Percentiles rank a stretch among this genome's conserved stretches.
Evolutionary conservation across 1,139 yeast genomes (phyloP).

Genomic region (Saccharomyces hybrid): DNA sequence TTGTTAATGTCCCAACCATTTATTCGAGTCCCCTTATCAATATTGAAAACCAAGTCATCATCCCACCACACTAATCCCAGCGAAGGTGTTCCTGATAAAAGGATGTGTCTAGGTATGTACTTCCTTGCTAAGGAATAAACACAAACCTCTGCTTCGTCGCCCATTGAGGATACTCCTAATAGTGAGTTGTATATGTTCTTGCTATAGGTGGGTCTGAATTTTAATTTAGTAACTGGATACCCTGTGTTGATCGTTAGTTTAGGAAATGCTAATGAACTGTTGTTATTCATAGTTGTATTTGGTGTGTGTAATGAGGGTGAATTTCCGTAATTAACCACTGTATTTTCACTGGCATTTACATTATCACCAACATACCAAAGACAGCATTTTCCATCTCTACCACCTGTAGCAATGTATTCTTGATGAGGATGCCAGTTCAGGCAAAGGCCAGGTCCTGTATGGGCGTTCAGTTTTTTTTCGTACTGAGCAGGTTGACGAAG

Average conservation of each 20-base stretch:
- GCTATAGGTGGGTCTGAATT: conserved; percentile 37
- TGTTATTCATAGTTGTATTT: conserved; percentile 17
- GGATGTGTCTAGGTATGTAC: conserved; percentile 61
- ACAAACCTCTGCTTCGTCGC: conserved; percentile 67
- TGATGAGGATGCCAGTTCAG: conserved; percentile 81
- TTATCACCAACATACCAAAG: conserved; percentile 32
- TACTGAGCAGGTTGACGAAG: conserved; percentile 49
- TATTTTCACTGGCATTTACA: conserved; percentile 22
- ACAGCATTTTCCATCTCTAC: conserved; percentile 57
- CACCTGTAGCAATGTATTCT: conserved; percentile 84
- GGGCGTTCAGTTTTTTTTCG: conserved; percentile 78
- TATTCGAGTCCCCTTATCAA: conserved; percentile 28
- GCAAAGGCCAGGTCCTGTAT: conserved; percentile 84
- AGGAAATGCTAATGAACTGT: conserved; percentile 40
- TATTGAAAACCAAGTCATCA: conserved; percentile 25
- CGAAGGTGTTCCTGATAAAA: conserved; percentile 26
- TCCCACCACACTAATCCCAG: conserved; percentile 33
- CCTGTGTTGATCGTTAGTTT: conserved; percentile 68
- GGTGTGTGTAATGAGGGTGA: conserved; percentile 6
- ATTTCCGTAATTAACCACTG: conserved; percentile 2
- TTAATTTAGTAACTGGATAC: conserved; percentile 51
- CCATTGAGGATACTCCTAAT: conserved; percentile 69
- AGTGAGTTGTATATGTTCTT: conserved; percentile 45
- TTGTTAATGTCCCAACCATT: conserved; percentile 30
- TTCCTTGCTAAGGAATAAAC: conserved; percentile 69